These are phyloP conservation scores for Ramaria sp. DNA, from an alignment of 768 basidiomycete species.

Conservation along the genomic window DNA sequence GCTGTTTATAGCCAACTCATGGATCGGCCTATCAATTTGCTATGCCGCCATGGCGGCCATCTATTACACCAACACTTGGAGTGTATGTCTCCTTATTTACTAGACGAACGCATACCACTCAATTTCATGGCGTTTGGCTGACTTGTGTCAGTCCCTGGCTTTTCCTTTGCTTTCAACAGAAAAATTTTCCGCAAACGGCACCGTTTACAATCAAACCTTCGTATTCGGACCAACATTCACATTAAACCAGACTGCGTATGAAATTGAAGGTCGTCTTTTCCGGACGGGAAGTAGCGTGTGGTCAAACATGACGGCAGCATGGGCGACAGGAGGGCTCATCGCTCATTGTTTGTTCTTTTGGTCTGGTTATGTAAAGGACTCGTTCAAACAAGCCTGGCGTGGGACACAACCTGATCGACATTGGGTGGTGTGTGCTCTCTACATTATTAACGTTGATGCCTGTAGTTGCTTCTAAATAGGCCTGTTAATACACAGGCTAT, in stretches of 20 bases:
- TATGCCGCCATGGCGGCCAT: conserved; percentile 44
- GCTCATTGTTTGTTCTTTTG: conserved; percentile 49
- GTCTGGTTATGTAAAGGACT: conserved; percentile 38
- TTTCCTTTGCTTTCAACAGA: conserved; percentile 55
- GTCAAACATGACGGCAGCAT: conserved; percentile 36
- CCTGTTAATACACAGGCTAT: conserved; percentile 27
- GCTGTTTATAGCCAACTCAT: conserved; percentile 38
- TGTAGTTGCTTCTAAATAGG: not conserved
- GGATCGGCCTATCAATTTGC: conserved; percentile 43
- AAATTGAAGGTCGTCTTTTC: conserved; percentile 37
- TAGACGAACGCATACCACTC: not conserved
- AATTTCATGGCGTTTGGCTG: not conserved
- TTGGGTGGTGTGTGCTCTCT: conserved; percentile 28
- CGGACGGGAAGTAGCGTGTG: conserved; percentile 45
- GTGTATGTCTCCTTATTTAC: conserved; percentile 26
- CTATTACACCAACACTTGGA: conserved; percentile 56
- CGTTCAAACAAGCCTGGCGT: conserved; percentile 37
- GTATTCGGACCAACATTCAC: conserved; percentile 42
- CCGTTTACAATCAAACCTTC: conserved; percentile 40
- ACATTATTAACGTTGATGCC: not conserved
- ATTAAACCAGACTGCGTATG: conserved; percentile 44
- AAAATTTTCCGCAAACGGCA: conserved; percentile 44
- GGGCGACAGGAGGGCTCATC: conserved; percentile 49
- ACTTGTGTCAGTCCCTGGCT: conserved; percentile 30
- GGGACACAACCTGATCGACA: conserved; percentile 47